Evolutionary conservation across 768 basidiomycete species (phyloP), one percentile per base, ranked within the genome.

Genomic region (Naganishia vaughanmartiniae): DNA sequence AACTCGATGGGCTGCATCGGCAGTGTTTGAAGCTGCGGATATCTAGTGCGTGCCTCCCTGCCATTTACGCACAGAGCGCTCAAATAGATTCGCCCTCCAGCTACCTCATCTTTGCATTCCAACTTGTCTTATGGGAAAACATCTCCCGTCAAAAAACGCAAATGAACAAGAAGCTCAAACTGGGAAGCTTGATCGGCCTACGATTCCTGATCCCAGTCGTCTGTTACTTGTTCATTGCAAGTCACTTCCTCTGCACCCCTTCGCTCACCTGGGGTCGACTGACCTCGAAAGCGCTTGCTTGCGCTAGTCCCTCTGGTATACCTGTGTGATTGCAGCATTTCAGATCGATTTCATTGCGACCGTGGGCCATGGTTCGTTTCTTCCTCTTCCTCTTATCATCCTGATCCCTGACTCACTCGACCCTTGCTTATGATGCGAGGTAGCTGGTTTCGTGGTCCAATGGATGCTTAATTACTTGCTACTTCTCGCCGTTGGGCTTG

Each of bases 391-490:
- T 45, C 39, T 45, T 42, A 6, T n/a, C 26, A 9, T 31, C n/a
- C n/a, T 42, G 34, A 45, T 66, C 14, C 2, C 11, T 9, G 42
- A 39, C 34, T 17, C 33, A 33, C 1, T 45, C 34, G 42, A 42
- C 42, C 17, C 42, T 7, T 42, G 42, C 42, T 42, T 15, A 15
- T 42, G 42, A 15, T 15, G 65, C 11, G 33, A 26, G 30, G 10
- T 46, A 77, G 75, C 72, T 42, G 79, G 78, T 6, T 78, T 77
- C 69, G 67, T 76, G n/a, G 76, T 77, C 3, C 73, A 79, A 10
- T 82, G 81, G 81, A 76, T 76, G 58, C 74, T 82, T 30, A 81
- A 82, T 69, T 77, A 73, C 39, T 42, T 79, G 34, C 73, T 74
- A 1, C 74, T 82, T 56, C 55, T 74, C 14, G 77, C 80, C 0